phyloP scores from a whole-genome alignment of 148 eudicot genomes.

The Diospyros kaki region DNA sequence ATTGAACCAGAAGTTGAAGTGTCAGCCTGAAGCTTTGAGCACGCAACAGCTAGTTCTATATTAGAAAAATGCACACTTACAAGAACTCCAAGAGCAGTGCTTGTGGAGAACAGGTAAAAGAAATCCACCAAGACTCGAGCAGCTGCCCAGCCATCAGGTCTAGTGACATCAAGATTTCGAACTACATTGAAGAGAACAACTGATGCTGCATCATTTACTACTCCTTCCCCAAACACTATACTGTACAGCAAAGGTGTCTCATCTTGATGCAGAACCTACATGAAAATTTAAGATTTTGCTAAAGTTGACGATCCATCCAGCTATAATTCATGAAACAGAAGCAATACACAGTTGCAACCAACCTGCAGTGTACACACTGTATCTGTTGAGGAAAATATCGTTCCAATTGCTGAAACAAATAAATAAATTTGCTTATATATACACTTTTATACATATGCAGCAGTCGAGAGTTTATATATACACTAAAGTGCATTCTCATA shows the following conservation, averaged over 20 bases:
- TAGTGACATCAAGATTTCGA: conserved; percentile 67
- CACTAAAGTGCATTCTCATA: not conserved
- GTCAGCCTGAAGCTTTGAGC: not conserved
- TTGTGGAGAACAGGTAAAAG: conserved; percentile 73
- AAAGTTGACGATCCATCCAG: not conserved
- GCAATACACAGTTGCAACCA: conserved; percentile 10
- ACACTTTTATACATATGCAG: too few relatives aligned
- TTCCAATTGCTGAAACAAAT: conserved; percentile 66
- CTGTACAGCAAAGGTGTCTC: conserved; percentile 59
- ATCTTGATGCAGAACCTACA: conserved; percentile 85
- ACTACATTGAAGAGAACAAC: conserved; percentile 95
- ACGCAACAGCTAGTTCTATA: not conserved
- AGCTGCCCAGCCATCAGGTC: conserved; percentile 56
- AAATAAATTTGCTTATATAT: not conserved
- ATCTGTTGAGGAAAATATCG: conserved; percentile 94
- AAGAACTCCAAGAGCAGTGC: conserved; percentile 75
- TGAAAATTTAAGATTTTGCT: not conserved
- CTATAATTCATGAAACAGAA: not conserved
- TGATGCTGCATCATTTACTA: too few relatives aligned
- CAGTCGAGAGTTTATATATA: not conserved
- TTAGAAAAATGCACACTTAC: conserved; percentile 41
- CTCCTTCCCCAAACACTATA: too few relatives aligned
- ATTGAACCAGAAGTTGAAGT: not conserved
- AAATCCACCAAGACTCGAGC: conserved; percentile 54
- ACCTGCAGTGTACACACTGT: conserved; percentile 99